Evolutionary conservation across 179 eudicot genomes (phyloP).

Genomic region (Spinacia oleracea): DNA sequence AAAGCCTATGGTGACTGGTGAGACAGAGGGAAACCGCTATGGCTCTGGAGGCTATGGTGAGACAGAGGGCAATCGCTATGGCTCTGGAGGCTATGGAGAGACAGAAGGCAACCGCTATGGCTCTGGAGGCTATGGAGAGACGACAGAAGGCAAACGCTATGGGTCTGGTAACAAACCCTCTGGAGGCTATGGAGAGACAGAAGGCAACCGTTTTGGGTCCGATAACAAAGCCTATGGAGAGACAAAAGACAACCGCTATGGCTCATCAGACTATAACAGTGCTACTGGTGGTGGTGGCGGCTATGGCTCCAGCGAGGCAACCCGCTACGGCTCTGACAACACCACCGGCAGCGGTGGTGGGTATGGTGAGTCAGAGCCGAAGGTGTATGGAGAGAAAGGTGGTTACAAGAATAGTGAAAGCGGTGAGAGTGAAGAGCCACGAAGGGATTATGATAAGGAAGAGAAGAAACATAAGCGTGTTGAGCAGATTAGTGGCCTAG

Average conservation of each 20-base stretch:
- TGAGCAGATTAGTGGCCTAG: conserved; percentile 35
- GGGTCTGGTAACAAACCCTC: neutral
- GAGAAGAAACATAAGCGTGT: conserved; percentile 47
- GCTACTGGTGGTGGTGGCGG: conserved; percentile 12
- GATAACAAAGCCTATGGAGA: conserved; percentile 14
- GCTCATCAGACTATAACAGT: conserved; percentile 18
- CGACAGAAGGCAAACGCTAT: conserved; percentile 9
- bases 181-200: conserved; percentile 14
- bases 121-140: conserved; percentile 2
- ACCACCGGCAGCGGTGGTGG: conserved; percentile 22
- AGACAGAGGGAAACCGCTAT: too few relatives aligned
- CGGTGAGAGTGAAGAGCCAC: conserved; percentile 25
- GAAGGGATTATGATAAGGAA: conserved; percentile 41
- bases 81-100: neutral
- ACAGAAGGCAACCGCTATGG: conserved; percentile 13
- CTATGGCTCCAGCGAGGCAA: conserved; percentile 17
- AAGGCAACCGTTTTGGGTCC: conserved; percentile 10
- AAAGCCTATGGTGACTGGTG: too few relatives aligned
- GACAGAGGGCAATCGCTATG: too few relatives aligned
- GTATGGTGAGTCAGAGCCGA: conserved; percentile 11
- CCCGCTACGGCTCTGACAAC: conserved; percentile 11
- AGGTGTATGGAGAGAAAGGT: conserved; percentile 16
- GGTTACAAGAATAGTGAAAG: conserved; percentile 15
- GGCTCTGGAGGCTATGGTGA: too few relatives aligned
- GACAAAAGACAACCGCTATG: conserved; percentile 9